phyloP scores from a whole-genome alignment of 176 grass and related monocot species.

The Themeda triandra region DNA sequence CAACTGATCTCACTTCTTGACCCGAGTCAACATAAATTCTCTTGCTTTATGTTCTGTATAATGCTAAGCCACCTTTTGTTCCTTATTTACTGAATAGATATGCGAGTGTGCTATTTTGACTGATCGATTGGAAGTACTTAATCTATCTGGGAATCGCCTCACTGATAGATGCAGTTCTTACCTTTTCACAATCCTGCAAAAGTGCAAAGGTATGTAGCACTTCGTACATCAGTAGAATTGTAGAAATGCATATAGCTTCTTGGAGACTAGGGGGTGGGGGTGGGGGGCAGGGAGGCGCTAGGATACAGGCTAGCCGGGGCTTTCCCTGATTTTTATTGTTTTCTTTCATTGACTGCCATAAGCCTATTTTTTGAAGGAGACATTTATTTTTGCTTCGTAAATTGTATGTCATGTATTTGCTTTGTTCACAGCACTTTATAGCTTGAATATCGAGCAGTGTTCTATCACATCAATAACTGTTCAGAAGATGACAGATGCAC shows the following conservation, averaged over 20 bases:
- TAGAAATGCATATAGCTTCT: background rate
- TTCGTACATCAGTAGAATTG: background rate
- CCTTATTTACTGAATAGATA: conserved; percentile 56
- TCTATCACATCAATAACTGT: conserved; percentile 91
- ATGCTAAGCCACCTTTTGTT: conserved; percentile 1
- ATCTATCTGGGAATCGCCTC: conserved; percentile 91
- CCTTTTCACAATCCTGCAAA: conserved; percentile 76
- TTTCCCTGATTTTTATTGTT: background rate
- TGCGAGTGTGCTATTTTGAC: conserved; percentile 82
- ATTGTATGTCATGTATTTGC: conserved; percentile 19
- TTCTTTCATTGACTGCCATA: conserved; percentile 16
- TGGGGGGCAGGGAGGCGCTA: background rate
- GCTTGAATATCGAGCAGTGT: conserved; percentile 94
- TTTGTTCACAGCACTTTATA: conserved; percentile 70
- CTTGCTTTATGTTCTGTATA: background rate
- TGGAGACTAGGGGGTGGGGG: background rate
- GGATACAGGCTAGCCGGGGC: background rate
- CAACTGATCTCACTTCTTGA: background rate
- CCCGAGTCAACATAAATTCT: background rate
- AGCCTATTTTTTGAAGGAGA: background rate
- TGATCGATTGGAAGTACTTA: conserved; percentile 87
- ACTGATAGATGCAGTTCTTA: conserved; percentile 97
- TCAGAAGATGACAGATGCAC: conserved; percentile 83
- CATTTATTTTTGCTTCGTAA: conserved; percentile 10
- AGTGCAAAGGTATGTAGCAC: conserved; percentile 71